These are phyloP conservation scores for Zymoseptoria passerinii DNA, from an alignment of 2,329 filamentous ascomycete species.

Conservation along the genomic window DNA sequence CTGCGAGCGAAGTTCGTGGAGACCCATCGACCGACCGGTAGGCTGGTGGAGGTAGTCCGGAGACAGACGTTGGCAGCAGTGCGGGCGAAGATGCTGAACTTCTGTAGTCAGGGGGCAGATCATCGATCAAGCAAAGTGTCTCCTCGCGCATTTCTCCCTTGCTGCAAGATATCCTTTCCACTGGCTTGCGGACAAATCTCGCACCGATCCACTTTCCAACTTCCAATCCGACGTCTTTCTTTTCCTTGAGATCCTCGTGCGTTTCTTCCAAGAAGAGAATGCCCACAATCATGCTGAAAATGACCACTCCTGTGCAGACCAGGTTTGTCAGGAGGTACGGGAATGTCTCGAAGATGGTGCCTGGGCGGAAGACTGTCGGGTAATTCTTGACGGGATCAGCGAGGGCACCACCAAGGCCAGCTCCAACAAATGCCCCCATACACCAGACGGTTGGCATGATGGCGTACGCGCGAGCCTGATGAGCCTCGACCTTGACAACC, in stretches of 20 bases:
- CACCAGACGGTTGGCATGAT: constrained; percentile 99
- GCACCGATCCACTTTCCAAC: constrained; percentile 60
- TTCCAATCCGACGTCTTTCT: constrained; percentile 67
- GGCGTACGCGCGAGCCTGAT: constrained; percentile 88
- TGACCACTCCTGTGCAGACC: constrained; percentile 73
- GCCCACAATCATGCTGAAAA: constrained; percentile 67
- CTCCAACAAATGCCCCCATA: constrained; percentile 88
- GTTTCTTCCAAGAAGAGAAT: constrained; percentile 90
- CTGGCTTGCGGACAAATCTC: constrained; percentile 14
- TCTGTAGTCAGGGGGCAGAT: constrained; percentile 61
- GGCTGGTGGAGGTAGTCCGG: constrained; percentile 24
- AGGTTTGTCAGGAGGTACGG: constrained; percentile 89
- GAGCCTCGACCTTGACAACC: constrained; percentile 83
- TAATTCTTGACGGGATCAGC: constrained; percentile 80
- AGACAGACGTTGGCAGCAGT: constrained; percentile 26
- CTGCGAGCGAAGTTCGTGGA: constrained; percentile 17
- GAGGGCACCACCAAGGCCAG: constrained; percentile 81
- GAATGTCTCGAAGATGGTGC: constrained; percentile 73
- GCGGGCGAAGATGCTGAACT: constrained; percentile 49
- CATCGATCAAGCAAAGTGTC: constrained; percentile 54
- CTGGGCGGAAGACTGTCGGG: constrained; percentile 61
- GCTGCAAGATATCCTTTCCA: constrained; percentile 28
- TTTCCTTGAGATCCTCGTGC: constrained; percentile 69
- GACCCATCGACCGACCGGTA: constrained; percentile 28
- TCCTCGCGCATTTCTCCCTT: constrained; percentile 48